Percentiles rank a stretch among this genome's conserved stretches.
Evolutionary conservation across 2,329 filamentous ascomycete genomes (phyloP).

Genomic region (Clonostachys rhizophaga): DNA sequence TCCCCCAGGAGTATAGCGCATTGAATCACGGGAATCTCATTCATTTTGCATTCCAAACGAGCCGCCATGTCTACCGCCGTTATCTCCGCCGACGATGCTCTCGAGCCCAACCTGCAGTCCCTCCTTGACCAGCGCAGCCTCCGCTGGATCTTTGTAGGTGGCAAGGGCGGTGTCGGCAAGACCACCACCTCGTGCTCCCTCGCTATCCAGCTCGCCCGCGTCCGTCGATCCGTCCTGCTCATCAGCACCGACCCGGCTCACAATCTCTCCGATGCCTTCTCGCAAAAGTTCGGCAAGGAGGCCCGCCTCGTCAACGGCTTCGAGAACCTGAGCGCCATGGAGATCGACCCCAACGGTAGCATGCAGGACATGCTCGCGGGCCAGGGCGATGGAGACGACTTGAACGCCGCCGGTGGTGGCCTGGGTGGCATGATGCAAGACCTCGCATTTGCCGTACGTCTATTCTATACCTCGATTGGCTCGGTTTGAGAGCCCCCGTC

Average conservation of each 20-base stretch:
- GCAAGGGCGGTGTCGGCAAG: conserved; percentile 97
- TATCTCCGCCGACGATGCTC: conserved; percentile 56
- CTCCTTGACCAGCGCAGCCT: conserved; percentile 93
- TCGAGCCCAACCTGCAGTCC: conserved; percentile 90
- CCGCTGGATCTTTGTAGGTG: conserved; percentile 98
- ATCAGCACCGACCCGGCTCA: conserved; percentile 98
- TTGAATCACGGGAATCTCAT: too few relatives aligned
- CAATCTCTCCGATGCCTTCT: conserved; percentile 96
- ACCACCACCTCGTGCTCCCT: conserved; percentile 99
- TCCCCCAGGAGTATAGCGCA: too few relatives aligned
- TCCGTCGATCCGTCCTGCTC: conserved; percentile 90
- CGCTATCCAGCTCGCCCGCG: conserved; percentile 93
- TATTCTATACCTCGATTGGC: background rate
- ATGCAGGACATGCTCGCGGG: conserved; percentile 90
- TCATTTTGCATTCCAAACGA: too few relatives aligned
- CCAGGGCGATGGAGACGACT: conserved; percentile 53
- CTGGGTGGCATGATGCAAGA: conserved; percentile 99
- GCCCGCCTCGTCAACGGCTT: conserved; percentile 89
- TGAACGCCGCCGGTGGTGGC: conserved; percentile 65
- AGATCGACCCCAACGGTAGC: conserved; percentile 96
- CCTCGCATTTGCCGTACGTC: conserved; percentile 81
- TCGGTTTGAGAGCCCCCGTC: background rate
- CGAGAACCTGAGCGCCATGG: conserved; percentile 93
- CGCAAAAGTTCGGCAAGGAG: conserved; percentile 99
- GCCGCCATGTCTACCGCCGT: conserved; percentile 31